Evolutionary conservation across 2,329 filamentous ascomycete genomes (phyloP).

Genomic region (Myriosclerotinia scirpicola): DNA sequence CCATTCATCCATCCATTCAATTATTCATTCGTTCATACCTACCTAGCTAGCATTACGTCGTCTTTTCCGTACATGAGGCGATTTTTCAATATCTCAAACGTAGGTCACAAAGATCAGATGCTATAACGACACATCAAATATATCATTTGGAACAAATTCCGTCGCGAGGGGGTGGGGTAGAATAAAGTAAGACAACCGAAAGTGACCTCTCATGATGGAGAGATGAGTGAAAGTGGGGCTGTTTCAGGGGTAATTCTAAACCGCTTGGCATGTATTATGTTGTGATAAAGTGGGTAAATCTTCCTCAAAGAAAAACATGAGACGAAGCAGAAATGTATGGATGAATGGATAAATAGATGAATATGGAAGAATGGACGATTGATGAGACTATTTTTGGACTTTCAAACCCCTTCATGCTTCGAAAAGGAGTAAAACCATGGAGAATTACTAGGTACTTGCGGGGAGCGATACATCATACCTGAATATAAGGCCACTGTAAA

Average conservation of each 20-base stretch:
- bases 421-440: not conserved
- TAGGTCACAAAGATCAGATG: slow-evolving; percentile 9
- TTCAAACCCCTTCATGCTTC: not conserved
- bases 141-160: slow-evolving; percentile 7
- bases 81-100: slow-evolving; percentile 13
- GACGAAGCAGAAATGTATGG: slow-evolving; percentile 15
- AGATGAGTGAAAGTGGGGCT: not conserved
- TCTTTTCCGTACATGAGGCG: slow-evolving; percentile 8
- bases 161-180: slow-evolving; percentile 5
- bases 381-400: slow-evolving; percentile 8
- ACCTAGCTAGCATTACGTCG: not conserved
- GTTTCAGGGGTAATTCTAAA: slow-evolving; percentile 6
- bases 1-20: not conserved
- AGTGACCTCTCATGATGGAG: slow-evolving; percentile 1
- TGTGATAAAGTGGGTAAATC: slow-evolving; percentile 3
- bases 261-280: slow-evolving; percentile 11
- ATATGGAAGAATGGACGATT: not conserved
- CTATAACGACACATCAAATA: not conserved
- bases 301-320: slow-evolving; percentile 1
- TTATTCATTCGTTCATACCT: not conserved
- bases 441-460: not conserved
- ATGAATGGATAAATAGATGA: not conserved
- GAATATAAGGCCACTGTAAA: not conserved
- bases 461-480: not conserved
- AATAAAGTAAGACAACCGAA: slow-evolving; percentile 5